Conservation (phyloP, 208 protist species). For the Leishmania guyanensis region DNA sequence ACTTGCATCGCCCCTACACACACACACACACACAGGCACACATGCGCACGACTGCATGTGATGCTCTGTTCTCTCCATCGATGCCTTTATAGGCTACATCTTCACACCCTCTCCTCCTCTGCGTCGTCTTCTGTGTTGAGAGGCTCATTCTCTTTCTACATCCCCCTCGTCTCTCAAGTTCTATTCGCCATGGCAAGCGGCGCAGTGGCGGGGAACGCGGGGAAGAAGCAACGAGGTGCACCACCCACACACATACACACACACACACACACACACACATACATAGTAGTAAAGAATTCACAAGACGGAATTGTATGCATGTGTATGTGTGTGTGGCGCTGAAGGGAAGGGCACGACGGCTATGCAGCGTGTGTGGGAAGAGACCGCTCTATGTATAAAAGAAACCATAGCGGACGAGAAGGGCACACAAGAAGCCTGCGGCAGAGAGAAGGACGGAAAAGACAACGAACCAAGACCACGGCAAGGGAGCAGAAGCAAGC, state of each 20-base stretch:
- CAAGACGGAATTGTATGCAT: not conserved
- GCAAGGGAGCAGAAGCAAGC: not conserved
- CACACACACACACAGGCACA: constrained; percentile 1
- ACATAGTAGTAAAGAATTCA: not conserved
- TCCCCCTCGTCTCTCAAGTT: not conserved
- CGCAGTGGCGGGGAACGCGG: not conserved
- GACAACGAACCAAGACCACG: not conserved
- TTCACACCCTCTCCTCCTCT: not conserved
- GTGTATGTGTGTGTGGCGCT: not conserved
- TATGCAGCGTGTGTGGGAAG: not conserved
- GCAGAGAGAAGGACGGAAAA: not conserved
- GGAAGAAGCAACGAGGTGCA: not conserved
- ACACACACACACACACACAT: not conserved
- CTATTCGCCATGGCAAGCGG: not conserved
- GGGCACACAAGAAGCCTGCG: not conserved
- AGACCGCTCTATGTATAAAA: not conserved
- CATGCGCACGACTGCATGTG: not conserved
- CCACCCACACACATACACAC: not conserved
- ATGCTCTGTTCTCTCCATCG: not conserved
- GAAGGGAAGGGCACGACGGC: not conserved
- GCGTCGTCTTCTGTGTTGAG: not conserved
- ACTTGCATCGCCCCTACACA: not conserved
- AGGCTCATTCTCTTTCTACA: not conserved
- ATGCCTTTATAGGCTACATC: not conserved
- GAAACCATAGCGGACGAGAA: not conserved